Evolutionary conservation across 371 early-diverging fungal species (phyloP), one percentile per base, ranked within the genome.

Genomic region (Batrachochytrium dendrobatidis): DNA sequence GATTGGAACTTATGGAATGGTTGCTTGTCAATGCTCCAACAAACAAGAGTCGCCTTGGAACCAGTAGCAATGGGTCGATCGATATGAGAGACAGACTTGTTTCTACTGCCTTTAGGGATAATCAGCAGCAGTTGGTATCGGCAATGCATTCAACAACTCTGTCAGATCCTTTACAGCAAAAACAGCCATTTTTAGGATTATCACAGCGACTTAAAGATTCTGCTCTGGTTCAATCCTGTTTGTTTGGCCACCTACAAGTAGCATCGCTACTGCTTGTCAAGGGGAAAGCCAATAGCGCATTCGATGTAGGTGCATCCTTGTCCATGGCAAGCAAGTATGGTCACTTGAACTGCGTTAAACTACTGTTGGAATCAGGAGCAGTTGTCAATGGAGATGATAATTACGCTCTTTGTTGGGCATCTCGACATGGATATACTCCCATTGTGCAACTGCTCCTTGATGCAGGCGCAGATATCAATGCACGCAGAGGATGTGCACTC

Each of bases 301-400:
- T 24, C 20, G 60, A 59, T 35, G 43, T n/a, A 25, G 33, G 34
- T 32, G 32, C 50, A 17, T 45, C 50, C 4, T 26, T 59, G 1
- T 34, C 34, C 24, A 59, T 59, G 44, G 34, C 33, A 34, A 7
- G 26, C 60, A 59, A 59, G 35, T 44, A 44, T 15, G 60, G 60
- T 17, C 45, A 59, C 25, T 22, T 20, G 12, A 24, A 49, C 18
- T 46, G 48, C 44, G 56, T 57, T 22, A 39, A 43, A 24, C 10
- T 18, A 6, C 32, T 51, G 2, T 20, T 56, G 0, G 6, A 15
- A 3, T 22, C n/a, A 15, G 62, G 58, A 29, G 49, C 58, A 3
- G 33, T 49, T 12, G 35, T 62, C 17, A 34, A 62, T 33, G 28
- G 28, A 18, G 53, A 57, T 25, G 62, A 62, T 45, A 53, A 62